Evolutionary conservation across 116 monocot species (phyloP).

Genomic region (Phalaenopsis hybrid): DNA sequence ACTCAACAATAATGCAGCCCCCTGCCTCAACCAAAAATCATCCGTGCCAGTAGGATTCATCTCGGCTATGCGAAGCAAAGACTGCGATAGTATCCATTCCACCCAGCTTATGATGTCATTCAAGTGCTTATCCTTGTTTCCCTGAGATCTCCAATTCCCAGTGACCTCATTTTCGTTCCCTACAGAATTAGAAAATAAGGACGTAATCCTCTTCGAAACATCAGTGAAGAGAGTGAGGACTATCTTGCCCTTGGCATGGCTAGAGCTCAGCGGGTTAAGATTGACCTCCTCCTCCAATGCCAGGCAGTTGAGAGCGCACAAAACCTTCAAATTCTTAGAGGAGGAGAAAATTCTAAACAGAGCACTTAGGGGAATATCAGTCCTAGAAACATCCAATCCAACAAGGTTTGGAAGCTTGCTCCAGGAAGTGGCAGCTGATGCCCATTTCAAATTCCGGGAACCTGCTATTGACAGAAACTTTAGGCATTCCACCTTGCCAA

Average conservation of each 20-base stretch:
- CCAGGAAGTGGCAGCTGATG: constrained; percentile 56
- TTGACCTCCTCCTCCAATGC: constrained; percentile 40
- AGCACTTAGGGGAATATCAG: constrained; percentile 44
- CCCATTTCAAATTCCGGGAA: constrained; percentile 62
- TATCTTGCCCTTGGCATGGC: constrained; percentile 47
- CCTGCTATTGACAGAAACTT: constrained; percentile 72
- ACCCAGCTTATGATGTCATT: constrained; percentile 73
- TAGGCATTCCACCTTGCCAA: constrained; percentile 47
- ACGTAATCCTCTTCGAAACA: constrained; percentile 47
- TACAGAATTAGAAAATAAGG: constrained; percentile 25
- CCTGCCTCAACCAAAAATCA: constrained; percentile 82
- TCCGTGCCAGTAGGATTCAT: constrained; percentile 47
- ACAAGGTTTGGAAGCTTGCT: constrained; percentile 65
- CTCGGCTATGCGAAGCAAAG: constrained; percentile 70
- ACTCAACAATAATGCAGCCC: constrained; percentile 51
- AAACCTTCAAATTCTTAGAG: constrained; percentile 55
- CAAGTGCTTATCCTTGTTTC: constrained; percentile 27
- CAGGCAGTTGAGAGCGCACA: constrained; percentile 62
- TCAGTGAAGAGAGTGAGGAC: constrained; percentile 52
- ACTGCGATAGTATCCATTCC: constrained; percentile 75
- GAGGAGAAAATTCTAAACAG: constrained; percentile 39
- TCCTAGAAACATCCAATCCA: constrained; percentile 74
- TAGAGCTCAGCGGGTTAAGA: constrained; percentile 23
- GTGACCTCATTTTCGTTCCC: constrained; percentile 24
- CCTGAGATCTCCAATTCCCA: constrained; percentile 38